These are phyloP conservation scores for Ilyonectria sp. DNA, from an alignment of 2,329 filamentous ascomycete genomes.

Conservation along the genomic window DNA sequence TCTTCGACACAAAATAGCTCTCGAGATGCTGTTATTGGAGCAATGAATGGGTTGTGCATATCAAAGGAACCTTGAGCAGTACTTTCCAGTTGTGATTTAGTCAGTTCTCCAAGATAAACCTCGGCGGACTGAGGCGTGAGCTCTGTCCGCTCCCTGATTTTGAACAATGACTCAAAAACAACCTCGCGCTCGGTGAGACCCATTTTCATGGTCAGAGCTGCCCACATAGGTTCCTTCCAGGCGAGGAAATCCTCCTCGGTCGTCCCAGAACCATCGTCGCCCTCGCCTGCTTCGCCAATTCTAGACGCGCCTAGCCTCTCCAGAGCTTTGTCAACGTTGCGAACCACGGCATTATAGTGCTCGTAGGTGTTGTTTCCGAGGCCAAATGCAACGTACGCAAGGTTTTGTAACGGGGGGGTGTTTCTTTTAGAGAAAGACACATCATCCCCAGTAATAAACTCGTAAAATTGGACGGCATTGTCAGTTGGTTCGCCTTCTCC, in stretches of 20 bases:
- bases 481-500: conserved; percentile 98
- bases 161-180: conserved; percentile 93
- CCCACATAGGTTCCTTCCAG: conserved; percentile 99
- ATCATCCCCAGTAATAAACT: conserved; percentile 90
- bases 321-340: conserved; percentile 86
- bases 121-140: conserved; percentile 81
- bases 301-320: conserved; percentile 85
- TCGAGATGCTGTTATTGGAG: conserved; percentile 87
- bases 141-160: conserved; percentile 81
- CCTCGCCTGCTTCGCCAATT: conserved; percentile 91
- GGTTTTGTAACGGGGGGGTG: conserved; percentile 81
- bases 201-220: conserved; percentile 85
- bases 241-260: conserved; percentile 99
- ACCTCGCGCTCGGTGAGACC: conserved; percentile 94
- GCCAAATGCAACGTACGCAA: conserved; percentile 96
- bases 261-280: conserved; percentile 96
- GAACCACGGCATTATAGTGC: conserved; percentile 99
- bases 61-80: conserved; percentile 90
- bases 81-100: conserved; percentile 90
- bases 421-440: conserved; percentile 82
- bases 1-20: background rate
- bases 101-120: conserved; percentile 96
- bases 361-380: conserved; percentile 99
- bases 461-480: conserved; percentile 98
- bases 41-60: conserved; percentile 97